Conservation (phyloP, 1,284 basidiomycete species). For the Sporisorium reilianum region DNA sequence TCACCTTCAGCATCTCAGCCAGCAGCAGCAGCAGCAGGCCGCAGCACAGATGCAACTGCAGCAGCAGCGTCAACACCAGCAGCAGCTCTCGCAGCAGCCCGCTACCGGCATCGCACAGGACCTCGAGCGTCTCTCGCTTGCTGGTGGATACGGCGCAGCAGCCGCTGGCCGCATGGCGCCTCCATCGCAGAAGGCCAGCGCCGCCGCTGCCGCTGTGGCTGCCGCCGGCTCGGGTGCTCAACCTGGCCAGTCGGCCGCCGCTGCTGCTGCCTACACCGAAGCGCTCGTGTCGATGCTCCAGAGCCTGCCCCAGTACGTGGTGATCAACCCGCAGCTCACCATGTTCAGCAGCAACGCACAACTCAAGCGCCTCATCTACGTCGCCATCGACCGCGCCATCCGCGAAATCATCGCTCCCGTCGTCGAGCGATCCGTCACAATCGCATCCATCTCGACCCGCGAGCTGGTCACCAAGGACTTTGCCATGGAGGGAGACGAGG, state of each 20-base stretch:
- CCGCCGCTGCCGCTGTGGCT: conserved; percentile 41
- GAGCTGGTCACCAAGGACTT: conserved; percentile 98
- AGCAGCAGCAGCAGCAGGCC: conserved; percentile 51
- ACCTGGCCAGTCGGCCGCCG: conserved; percentile 48
- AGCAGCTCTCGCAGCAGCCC: conserved; percentile 48
- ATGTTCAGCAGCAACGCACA: conserved; percentile 80
- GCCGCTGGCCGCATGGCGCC: conserved; percentile 38
- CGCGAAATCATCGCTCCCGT: conserved; percentile 98
- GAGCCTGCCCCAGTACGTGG: conserved; percentile 79
- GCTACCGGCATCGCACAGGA: conserved; percentile 51
- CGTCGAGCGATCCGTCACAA: conserved; percentile 98
- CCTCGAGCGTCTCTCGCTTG: conserved; percentile 59
- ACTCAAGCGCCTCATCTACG: conserved; percentile 90
- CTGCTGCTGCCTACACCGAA: conserved; percentile 71
- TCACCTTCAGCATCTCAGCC: conserved; percentile 52
- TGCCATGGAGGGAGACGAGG: conserved; percentile 91
- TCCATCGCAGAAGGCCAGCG: conserved; percentile 49
- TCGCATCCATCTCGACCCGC: conserved; percentile 95
- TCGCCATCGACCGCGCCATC: conserved; percentile 93
- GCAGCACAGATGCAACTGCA: conserved; percentile 39
- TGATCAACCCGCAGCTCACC: conserved; percentile 77
- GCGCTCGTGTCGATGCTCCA: conserved; percentile 79
- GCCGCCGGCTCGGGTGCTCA: conserved; percentile 46
- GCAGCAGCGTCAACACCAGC: conserved; percentile 53
- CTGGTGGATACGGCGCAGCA: conserved; percentile 39